Base-by-base conservation (phyloP, 306 rosid species). In the Mimosa pudica region DNA sequence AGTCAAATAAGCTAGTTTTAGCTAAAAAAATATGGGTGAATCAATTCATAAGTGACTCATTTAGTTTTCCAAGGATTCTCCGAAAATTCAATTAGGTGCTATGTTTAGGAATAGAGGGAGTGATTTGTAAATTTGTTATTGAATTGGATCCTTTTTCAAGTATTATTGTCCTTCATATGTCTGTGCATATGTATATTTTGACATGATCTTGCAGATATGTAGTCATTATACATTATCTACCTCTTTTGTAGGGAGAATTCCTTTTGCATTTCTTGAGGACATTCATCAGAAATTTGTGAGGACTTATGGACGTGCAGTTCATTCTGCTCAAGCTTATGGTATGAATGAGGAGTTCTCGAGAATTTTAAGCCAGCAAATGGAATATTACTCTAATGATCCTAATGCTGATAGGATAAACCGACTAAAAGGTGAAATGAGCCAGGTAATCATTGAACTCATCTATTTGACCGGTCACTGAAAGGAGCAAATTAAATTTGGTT, bases 311-410 rank as follows among this genome's bases (percentile, higher is more conserved):
- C 98, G 99, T 36, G 90, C 97, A 8, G 91, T 93, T 83, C 90
- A 70, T 49, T 84, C 91, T 3, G 99, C 99, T 16, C 93, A 89
- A 65, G 91, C 99, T 7, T 96, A 96, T 82, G 97, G 86, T 47
- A 96, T 92, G 97, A 96, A 96, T 75, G 98, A 96, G 6, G 99
- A 96, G 57, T 96, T 96, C 71, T 93, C 98, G 20, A 91, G 99
- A 85, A 91, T 93, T 89, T 84, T 96, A 83, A 94, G 85, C 72
- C 98, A 92, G 87, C 97, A 94, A 75, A 88, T 92, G 82, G 97
- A 94, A 77, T 91, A 91, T 81, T 96, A 88, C 80, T 90, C 99
- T 9, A 93, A 45, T 76, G 99, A 96, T 77, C 99, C 99, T n/a
- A 96, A 93, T 80, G 98, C 99, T 4, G 98, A 96, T 84, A 87